Conservation (phyloP, 805 yeast species). For the Scheffersomyces amazonensis region DNA sequence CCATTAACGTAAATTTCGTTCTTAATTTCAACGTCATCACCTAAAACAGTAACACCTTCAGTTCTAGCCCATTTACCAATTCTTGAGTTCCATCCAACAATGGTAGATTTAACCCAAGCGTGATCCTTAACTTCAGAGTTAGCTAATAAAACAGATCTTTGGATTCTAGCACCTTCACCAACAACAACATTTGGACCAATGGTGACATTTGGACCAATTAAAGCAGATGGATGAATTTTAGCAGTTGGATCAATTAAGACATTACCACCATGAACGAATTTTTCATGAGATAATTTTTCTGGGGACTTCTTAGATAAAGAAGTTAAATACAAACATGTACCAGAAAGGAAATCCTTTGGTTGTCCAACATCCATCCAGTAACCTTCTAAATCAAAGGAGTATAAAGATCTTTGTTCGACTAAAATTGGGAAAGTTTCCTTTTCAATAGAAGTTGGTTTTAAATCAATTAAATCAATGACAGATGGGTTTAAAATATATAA, state of each 20-base stretch:
- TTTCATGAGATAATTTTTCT: constrained; percentile 61
- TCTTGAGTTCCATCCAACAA: constrained; percentile 98
- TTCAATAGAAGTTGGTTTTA: constrained; percentile 98
- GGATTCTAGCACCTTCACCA: constrained; percentile 98
- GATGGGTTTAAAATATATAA: constrained; percentile 96
- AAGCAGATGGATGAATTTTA: constrained; percentile 85
- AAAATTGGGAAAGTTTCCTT: constrained; percentile 98
- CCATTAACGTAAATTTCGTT: constrained; percentile 99
- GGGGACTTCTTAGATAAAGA: constrained; percentile 82
- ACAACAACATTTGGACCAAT: constrained; percentile 94
- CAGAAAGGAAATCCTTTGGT: constrained; percentile 98
- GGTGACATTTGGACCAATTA: constrained; percentile 97
- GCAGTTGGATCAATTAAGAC: constrained; percentile 95
- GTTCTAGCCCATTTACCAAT: constrained; percentile 99
- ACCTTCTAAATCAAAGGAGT: constrained; percentile 97
- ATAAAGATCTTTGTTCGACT: constrained; percentile 83
- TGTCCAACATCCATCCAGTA: constrained; percentile 99
- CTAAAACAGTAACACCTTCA: constrained; percentile 95
- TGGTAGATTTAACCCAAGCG: constrained; percentile 96
- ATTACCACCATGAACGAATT: constrained; percentile 83
- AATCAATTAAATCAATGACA: constrained; percentile 92
- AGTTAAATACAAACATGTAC: constrained; percentile 88
- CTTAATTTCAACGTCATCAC: constrained; percentile 98
- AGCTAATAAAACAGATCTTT: constrained; percentile 88
- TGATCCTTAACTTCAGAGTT: constrained; percentile 93